Evolutionary conservation across 352 stramenopile genomes (phyloP), one percentile per base, ranked within the genome.

Genomic region (Pythium coloratum): DNA sequence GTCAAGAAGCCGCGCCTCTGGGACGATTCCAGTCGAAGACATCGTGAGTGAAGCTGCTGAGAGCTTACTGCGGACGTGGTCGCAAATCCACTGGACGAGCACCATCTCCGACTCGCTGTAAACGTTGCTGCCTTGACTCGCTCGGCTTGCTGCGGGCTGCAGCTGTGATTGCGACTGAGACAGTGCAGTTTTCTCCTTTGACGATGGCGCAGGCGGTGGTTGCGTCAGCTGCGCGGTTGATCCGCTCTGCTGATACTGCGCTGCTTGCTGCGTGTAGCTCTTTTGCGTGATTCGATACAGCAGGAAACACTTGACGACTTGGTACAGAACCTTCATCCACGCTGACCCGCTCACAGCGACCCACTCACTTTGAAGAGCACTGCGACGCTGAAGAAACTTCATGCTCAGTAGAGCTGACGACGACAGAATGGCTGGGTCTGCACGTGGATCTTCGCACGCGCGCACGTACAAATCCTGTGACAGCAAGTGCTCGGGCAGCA

Each of bases 271-370:
- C 7, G 73, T 65, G 34, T 96, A 95, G 4, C 76, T 72, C 60
- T 96, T 97, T 36, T 77, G 84, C 3, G 90, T 98, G 40, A 98
- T 88, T 4, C 94, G 80, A 32, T 84, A 90, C 1, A 98, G 70
- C 36, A 98, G 67, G 67, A 98, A 98, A 40, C 96, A 94, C 59
- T 97, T 97, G 64, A 98, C 78, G 6, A 94, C 78, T 64, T 98
- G 92, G 38, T 94, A 92, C 18, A 98, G 57, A 7, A 98, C 79
- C 55, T 88, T 86, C 71, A 95, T 91, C 92, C 91, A 98, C 2
- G 89, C 83, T 16, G 65, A 67, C 0, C 54, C 56, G 51, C 78
- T 94, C 6, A 94, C 59, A 0, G 33, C 28, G 0, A 30, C 56
- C 82, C 82, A 96, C 51, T 92, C 86, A 7, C 65, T 79, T 49